Percentiles rank a stretch among this genome's conserved stretches.
Conservation (phyloP, 148 eudicot species). For the Chenopodium suecicum region DNA sequence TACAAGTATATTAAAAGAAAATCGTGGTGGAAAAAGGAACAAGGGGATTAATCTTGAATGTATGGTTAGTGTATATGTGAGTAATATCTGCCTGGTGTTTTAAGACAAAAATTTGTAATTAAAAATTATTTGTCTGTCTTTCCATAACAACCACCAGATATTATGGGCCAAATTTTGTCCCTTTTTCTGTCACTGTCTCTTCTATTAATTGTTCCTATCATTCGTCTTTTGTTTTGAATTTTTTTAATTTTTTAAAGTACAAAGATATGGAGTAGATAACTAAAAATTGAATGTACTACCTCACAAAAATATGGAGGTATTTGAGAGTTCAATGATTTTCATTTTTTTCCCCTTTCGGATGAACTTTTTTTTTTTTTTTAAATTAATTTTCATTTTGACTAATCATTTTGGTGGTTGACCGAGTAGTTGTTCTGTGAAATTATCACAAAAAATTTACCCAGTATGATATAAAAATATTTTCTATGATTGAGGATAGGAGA, state of each 20-base stretch:
- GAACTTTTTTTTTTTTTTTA: too few species aligned
- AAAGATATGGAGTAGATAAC: too few species aligned
- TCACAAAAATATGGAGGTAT: too few species aligned
- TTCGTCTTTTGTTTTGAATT: not conserved
- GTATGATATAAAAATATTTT: too few species aligned
- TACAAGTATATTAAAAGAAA: not conserved
- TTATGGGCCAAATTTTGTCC: conserved; percentile 26
- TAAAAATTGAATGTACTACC: too few species aligned
- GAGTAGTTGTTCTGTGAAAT: too few species aligned
- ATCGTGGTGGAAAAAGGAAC: not conserved
- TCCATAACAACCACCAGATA: conserved; percentile 26
- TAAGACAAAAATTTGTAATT: not conserved
- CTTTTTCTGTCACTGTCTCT: conserved; percentile 15
- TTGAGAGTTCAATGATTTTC: too few species aligned
- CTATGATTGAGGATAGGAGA: too few species aligned
- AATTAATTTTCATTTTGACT: too few species aligned
- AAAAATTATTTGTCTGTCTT: conserved; percentile 17
- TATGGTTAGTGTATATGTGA: conserved; percentile 15
- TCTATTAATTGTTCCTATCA: not conserved
- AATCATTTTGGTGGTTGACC: too few species aligned
- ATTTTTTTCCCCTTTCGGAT: too few species aligned
- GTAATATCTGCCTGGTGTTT: not conserved
- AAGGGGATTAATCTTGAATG: not conserved
- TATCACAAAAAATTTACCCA: too few species aligned
- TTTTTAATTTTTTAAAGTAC: not conserved